Base-by-base conservation (phyloP, 192 early-diverging fungal genomes). In the Dissophora ornata region DNA sequence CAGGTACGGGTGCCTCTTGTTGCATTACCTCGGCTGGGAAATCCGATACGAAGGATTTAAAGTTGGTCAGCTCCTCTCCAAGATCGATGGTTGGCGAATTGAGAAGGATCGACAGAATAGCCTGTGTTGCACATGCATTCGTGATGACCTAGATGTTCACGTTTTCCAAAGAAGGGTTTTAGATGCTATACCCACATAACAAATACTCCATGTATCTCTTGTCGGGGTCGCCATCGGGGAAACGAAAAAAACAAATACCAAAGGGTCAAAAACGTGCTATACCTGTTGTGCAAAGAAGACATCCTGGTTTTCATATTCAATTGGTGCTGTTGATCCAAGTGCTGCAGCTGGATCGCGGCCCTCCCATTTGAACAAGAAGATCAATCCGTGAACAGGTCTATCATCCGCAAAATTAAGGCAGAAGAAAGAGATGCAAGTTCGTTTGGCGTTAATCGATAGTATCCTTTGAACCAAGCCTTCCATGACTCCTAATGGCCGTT, bases 121-220 rank as follows among this genome's bases (percentile, higher is more conserved):
- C 93, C 64, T 95, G 93, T 1, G 93, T 95, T 29, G 93, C 93
- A 54, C 93, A 95, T 0, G 93, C 93, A 80, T 95, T 95, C 21
- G 88, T 83, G 47, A 94, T 91, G 2, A 94, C 86, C 80, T 94
- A 88, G 15, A 70, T 29, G n/a, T n/a, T n/a, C n/a, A n/a, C n/a
- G n/a, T n/a, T n/a, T n/a, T 3, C 9, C 2, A 57, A 10, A 54
- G 33, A 58, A 58, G 22, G 8, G 32, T 7, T 12, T 13, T 45
- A n/a, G n/a, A 45, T 45, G n/a, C 9, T 4, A 53, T 45, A 12
- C 18, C n/a, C 4, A 45, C 36, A 38, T n/a, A n/a, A n/a, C n/a
- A n/a, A n/a, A n/a, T n/a, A n/a, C n/a, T n/a, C n/a, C n/a, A n/a
- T n/a, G n/a, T n/a, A n/a, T n/a, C n/a, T n/a, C n/a, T n/a, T n/a